A percentile compares a stretch with the other conserved stretches of the same genome.
Conservation (phyloP, 2,329 filamentous ascomycete species). For the Nigrospora sphaerica region DNA sequence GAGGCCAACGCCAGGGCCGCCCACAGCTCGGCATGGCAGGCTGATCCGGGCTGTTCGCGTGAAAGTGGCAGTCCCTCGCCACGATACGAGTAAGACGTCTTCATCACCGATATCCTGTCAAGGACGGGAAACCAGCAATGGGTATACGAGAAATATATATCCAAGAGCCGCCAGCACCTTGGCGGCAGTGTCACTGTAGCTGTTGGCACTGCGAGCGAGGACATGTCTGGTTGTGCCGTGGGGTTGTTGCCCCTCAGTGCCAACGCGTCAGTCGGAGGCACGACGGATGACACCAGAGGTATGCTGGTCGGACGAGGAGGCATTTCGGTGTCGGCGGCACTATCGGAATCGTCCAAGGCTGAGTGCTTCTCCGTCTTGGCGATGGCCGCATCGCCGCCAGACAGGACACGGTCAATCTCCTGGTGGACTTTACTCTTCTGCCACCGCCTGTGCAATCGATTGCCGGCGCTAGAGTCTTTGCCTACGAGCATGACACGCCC, state of each 20-base stretch:
- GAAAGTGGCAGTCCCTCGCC: constrained; percentile 21
- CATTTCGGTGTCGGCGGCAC: constrained; percentile 19
- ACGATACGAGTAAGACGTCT: constrained; percentile 34
- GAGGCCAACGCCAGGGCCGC: constrained; percentile 51
- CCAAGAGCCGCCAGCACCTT: constrained; percentile 55
- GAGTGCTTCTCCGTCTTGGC: constrained; percentile 21
- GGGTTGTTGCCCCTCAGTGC: too few relatives aligned
- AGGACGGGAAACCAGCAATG: constrained; percentile 72
- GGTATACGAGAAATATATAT: constrained; percentile 69
- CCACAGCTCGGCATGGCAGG: constrained; percentile 53
- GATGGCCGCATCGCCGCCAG: constrained; percentile 29
- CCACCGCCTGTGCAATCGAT: constrained; percentile 56
- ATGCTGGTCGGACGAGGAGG: background rate
- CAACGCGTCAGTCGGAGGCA: background rate
- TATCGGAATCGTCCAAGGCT: constrained; percentile 20
- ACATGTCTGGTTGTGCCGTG: background rate
- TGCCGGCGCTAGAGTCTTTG: constrained; percentile 42
- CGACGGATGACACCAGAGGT: background rate
- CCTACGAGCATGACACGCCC: constrained; percentile 40
- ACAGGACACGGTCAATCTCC: constrained; percentile 56
- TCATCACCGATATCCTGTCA: constrained; percentile 57
- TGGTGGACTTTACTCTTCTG: constrained; percentile 54
- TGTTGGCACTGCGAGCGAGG: background rate
- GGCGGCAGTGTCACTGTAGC: constrained; percentile 32
- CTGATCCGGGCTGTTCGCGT: constrained; percentile 19